Evolutionary conservation across 768 basidiomycete genomes (phyloP), one percentile per base, ranked within the genome.

Genomic region (Termitomyces sp.): DNA sequence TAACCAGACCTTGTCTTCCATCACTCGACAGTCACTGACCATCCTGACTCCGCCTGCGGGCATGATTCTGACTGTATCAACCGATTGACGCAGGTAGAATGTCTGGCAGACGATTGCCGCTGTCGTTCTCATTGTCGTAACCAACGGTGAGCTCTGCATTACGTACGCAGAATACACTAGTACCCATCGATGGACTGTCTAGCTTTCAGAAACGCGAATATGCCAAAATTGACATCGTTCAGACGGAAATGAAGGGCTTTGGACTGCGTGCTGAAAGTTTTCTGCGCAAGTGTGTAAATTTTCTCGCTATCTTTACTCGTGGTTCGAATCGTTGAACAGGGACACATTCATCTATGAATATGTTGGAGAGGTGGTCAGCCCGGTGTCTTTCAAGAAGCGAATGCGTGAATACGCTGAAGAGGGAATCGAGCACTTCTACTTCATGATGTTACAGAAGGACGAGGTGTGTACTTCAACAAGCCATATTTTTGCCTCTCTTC

Each of bases 361-460:
- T 67, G 86, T 98, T 34, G 97, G 97, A 32, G 97, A 99, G 60
- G 94, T 99, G 21, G 91, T 99, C 63, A 88, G 83, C 56, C 89
- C 92, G 35, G 73, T 76, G 11, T 87, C 89, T 16, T 97, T 99
- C 69, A 83, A 89, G 72, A 93, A 91, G 70, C 85, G 96, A 30
- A 98, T 99, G 93, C 83, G 89, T 39, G 87, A 88, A 9, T 99
- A 99, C 68, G 95, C 84, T 2, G 83, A 86, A 42, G 92, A 97
- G 68, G 96, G 96, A 17, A 94, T 98, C 61, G 79, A 83, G 52
- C 97, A 98, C 70, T 99, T 98, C 64, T 99, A 98, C 74, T 99
- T 99, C 69, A 99, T 98, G 97, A 95, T 96, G 90, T 72, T 99
- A 56, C 97, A 99, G 73, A 94, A 91, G 67, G 94, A 96, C 63